Conservation (phyloP, 2,329 filamentous ascomycete genomes). For the Ophiostoma sp. region DNA sequence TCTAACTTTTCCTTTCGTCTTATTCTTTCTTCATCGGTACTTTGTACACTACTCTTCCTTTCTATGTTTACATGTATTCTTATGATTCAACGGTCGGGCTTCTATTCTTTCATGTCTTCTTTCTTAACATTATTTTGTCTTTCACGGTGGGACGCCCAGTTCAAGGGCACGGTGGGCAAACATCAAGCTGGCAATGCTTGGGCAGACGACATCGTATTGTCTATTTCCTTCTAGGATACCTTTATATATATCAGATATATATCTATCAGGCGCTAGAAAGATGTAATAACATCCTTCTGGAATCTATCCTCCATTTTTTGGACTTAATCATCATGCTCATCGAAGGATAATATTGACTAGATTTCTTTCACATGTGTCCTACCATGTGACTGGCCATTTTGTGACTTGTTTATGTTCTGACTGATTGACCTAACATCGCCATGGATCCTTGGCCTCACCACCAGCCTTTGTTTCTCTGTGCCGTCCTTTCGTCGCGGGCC, state of each 20-base stretch:
- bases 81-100: conserved; percentile 16
- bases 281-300: not conserved
- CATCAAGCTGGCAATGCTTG: conserved; percentile 8
- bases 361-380: not conserved
- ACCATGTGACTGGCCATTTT: no score
- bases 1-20: not conserved
- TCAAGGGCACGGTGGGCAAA: not conserved
- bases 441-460: conserved; percentile 4
- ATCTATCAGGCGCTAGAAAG: not conserved
- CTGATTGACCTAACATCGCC: no score
- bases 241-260: not conserved
- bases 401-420: no score
- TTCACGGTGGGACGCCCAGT: not conserved
- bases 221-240: not conserved
- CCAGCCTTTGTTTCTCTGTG: not conserved
- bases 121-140: not conserved
- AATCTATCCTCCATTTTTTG: not conserved
- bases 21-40: not conserved
- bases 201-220: not conserved
- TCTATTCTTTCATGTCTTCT: conserved; percentile 5
- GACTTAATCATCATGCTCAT: not conserved
- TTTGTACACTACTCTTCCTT: not conserved
- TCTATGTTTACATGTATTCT: conserved; percentile 15
- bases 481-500: not conserved
- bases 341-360: no score